These are phyloP conservation scores for Apiospora saccharicola DNA, from an alignment of 2,329 filamentous ascomycete species.

Conservation along the genomic window DNA sequence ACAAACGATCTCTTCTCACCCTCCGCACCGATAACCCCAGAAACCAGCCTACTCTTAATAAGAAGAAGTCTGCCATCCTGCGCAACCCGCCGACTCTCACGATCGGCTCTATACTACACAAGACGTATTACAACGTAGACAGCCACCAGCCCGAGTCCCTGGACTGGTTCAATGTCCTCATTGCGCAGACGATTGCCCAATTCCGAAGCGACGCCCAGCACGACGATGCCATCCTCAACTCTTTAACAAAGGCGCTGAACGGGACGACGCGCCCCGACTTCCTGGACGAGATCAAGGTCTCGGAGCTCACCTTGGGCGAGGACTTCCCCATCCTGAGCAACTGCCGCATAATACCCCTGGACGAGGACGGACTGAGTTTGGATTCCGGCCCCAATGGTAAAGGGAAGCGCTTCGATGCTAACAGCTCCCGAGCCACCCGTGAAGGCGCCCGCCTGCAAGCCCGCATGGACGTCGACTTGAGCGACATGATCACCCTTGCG, in stretches of 20 bases:
- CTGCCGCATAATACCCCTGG: constrained; percentile 91
- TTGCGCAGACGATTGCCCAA: constrained; percentile 96
- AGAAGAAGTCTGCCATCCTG: constrained; percentile 76
- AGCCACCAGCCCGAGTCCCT: constrained; percentile 95
- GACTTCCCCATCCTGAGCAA: constrained; percentile 99
- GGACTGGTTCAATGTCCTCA: constrained; percentile 98
- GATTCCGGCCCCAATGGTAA: constrained; percentile 45
- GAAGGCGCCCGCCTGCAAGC: constrained; percentile 85
- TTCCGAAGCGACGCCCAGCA: constrained; percentile 91
- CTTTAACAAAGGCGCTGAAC: constrained; percentile 85
- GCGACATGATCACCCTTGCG: constrained; percentile 93
- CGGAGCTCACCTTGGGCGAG: constrained; percentile 91
- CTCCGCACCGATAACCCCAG: constrained; percentile 55
- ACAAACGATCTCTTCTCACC: constrained; percentile 76
- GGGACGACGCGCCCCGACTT: constrained; percentile 88
- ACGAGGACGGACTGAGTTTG: constrained; percentile 74
- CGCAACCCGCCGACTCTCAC: constrained; percentile 78
- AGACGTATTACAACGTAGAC: constrained; percentile 97
- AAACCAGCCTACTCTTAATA: constrained; percentile 57
- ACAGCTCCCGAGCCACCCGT: constrained; percentile 54
- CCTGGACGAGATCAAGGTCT: constrained; percentile 91
- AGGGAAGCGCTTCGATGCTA: constrained; percentile 59
- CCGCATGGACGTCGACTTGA: constrained; percentile 95
- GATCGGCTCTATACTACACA: constrained; percentile 91
- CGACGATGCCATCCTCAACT: constrained; percentile 87